Conservation (phyloP, 768 basidiomycete genomes). For the Trametes sanguinea region DNA sequence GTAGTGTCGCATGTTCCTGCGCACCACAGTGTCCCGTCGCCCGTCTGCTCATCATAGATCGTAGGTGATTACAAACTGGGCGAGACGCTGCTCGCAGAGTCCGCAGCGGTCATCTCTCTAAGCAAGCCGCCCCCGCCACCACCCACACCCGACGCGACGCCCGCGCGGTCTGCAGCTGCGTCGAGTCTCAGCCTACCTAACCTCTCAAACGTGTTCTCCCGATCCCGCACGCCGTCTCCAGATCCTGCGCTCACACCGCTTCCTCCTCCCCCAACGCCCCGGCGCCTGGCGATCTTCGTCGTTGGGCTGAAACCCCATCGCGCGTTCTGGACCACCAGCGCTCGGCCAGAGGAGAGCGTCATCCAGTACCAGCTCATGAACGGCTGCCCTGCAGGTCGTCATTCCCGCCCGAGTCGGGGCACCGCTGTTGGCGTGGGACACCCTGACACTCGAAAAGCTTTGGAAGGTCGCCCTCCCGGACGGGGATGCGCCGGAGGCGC, state of each 20-base stretch:
- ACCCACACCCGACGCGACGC: conserved; percentile 15
- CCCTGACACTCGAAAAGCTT: conserved; percentile 56
- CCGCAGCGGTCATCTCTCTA: conserved; percentile 54
- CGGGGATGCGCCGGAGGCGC: conserved; percentile 34
- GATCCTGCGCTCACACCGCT: conserved; percentile 46
- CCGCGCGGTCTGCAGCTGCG: conserved; percentile 25
- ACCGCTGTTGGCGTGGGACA: conserved; percentile 67
- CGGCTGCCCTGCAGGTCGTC: conserved; percentile 60
- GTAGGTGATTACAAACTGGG: conserved; percentile 64
- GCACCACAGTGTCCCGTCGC: neutral
- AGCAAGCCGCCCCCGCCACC: conserved; percentile 28
- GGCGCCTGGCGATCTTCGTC: conserved; percentile 57
- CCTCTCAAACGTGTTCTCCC: conserved; percentile 46
- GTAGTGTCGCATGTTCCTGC: neutral
- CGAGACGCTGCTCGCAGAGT: conserved; percentile 57
- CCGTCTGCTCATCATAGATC: neutral
- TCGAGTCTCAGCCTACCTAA: conserved; percentile 38
- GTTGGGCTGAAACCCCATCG: conserved; percentile 65
- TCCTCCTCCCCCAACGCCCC: conserved; percentile 45
- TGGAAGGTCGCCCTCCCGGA: conserved; percentile 52
- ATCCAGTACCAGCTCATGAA: conserved; percentile 63
- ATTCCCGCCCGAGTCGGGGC: conserved; percentile 60
- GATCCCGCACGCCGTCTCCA: conserved; percentile 55
- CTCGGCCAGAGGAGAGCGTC: conserved; percentile 61
- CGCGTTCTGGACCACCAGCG: conserved; percentile 57